phyloP scores from a whole-genome alignment of 106 monocot genomes.

The Dendrobium officinale region DNA sequence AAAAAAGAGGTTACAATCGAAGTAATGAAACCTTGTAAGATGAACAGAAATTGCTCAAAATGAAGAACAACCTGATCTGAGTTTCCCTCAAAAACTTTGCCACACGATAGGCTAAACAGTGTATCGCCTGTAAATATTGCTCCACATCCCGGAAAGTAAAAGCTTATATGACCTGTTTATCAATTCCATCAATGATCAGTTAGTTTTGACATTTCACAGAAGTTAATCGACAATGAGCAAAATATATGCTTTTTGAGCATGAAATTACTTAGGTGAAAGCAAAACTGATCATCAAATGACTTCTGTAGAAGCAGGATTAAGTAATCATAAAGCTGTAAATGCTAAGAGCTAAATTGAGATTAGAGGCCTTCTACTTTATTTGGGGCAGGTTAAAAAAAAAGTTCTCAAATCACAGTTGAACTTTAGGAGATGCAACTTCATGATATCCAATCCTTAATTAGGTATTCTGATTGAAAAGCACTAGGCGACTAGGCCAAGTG shows the following conservation, averaged over 20 bases:
- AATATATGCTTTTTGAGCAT: neutral
- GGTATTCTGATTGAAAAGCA: neutral
- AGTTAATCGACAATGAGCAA: neutral
- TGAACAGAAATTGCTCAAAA: neutral
- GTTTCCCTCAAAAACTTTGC: conserved; percentile 94
- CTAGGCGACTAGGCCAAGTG: neutral
- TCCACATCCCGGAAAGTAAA: conserved; percentile 79
- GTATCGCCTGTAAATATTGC: conserved; percentile 93
- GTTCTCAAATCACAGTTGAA: neutral
- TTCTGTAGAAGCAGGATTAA: neutral
- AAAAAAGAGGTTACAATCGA: neutral
- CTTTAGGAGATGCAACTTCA: neutral
- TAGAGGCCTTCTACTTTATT: neutral
- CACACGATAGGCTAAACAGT: conserved; percentile 93
- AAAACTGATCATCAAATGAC: neutral
- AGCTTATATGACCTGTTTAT: conserved; percentile 84
- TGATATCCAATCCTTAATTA: neutral
- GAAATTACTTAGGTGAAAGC: neutral
- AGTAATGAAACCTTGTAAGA: neutral
- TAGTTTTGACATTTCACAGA: neutral
- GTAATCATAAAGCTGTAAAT: neutral
- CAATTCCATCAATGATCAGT: conserved; percentile 3
- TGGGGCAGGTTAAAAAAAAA: neutral
- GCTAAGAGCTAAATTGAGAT: neutral
- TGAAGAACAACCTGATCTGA: conserved; percentile 61